Evolutionary conservation across 2,329 filamentous ascomycete genomes (phyloP).

Genomic region (Ophiostoma himal-ulmi): DNA sequence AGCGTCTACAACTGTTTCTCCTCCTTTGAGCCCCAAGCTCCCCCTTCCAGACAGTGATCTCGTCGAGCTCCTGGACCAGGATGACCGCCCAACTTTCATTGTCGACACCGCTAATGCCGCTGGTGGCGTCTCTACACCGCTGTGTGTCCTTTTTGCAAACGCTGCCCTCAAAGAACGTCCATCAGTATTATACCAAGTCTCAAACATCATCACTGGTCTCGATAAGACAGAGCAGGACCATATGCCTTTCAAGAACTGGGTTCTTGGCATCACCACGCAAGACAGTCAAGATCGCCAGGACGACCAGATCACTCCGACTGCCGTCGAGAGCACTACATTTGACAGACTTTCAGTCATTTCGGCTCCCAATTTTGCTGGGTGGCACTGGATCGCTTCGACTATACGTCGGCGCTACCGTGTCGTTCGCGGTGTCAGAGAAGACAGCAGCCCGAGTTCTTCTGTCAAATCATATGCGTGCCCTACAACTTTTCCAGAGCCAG

Average conservation of each 20-base stretch:
- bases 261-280: slow-evolving; percentile 35
- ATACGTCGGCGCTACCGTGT: slow-evolving; percentile 63
- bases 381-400: slow-evolving; percentile 66
- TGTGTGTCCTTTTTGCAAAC: slow-evolving; percentile 65
- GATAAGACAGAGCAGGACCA: not conserved
- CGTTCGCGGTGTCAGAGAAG: slow-evolving; percentile 47
- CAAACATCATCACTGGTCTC: not conserved
- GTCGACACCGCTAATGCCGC: slow-evolving; percentile 58
- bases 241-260: slow-evolving; percentile 63
- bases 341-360: not conserved
- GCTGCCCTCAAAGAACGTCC: slow-evolving; percentile 54
- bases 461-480: slow-evolving; percentile 28
- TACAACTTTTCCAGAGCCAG: slow-evolving; percentile 36
- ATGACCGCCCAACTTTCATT: slow-evolving; percentile 70
- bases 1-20: not conserved
- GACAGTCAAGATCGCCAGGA: no score
- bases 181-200: slow-evolving; percentile 51
- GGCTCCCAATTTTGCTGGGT: slow-evolving; percentile 48
- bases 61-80: slow-evolving; percentile 67
- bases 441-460: not conserved
- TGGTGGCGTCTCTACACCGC: slow-evolving; percentile 49
- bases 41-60: slow-evolving; percentile 61
- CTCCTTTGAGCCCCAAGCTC: slow-evolving; percentile 43
- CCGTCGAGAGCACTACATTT: not conserved
- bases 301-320: not conserved